Evolutionary conservation across 345 rosid genomes (phyloP), one percentile per base, ranked within the genome.

Genomic region (Melastoma malabathricum): DNA sequence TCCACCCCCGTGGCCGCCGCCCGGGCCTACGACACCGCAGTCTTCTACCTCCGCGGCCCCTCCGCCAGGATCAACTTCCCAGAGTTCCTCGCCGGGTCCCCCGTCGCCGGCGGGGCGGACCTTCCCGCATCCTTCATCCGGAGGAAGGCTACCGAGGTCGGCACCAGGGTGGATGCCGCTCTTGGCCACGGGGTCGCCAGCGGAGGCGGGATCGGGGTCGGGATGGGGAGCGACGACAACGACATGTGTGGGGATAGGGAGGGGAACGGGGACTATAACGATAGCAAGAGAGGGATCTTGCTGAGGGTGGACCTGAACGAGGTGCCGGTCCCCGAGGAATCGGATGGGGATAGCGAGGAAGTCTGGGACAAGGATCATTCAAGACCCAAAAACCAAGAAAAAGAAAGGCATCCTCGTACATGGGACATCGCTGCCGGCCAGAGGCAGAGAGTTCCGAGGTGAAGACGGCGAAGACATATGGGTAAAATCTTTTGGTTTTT

Each of bases 1-100:
- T 82, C 98, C 0, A 82, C 95, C 0, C 95, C 98, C 0, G 78
- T 87, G 2, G 98, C 98, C 18, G 98, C 98, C 48, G 98, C 98
- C 0, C 47, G 98, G 15, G 98, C 98, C 54, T 92, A 92, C 55
- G 98, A 92, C 74, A 92, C 95, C 47, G 97, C 97, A 7, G 99
- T 93, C 6, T 87, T 77, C 50, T 82, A 83, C 62, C 73, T 93
- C 13, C 66, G 99, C 48, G 99, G 99, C 0, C 99, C 97, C 0
- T 75, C 99, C 1, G 99, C 97, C 18, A 77, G 94, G 75, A 69
- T 93, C 5, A 93, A 93, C 60, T 93, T 93, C 60, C 99, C 99
- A 1, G 99, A 84, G 61, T 66, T 75, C 64, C 59, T 83, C 48
- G 68, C 68, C 18, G 84, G 74, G n/a, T 94, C 81, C 5, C 59